Conservation (phyloP, 805 yeast species). For the Kuraishia molischiana region DNA sequence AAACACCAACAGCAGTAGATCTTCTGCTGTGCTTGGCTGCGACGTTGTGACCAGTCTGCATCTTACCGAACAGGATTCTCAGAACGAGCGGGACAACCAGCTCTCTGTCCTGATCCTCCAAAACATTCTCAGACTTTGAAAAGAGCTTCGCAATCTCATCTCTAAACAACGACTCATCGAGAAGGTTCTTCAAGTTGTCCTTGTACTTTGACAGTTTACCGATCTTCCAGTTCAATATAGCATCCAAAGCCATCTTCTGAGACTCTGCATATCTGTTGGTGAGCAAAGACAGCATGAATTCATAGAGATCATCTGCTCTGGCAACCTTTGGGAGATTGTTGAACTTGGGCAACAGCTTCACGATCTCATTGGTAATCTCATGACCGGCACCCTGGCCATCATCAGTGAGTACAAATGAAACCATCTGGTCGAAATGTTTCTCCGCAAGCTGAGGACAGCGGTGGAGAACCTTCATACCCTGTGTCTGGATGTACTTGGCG, state of each 20-base stretch:
- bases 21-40: constrained; percentile 68
- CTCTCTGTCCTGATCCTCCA: constrained; percentile 53
- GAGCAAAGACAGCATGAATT: constrained; percentile 43
- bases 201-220: constrained; percentile 53
- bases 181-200: constrained; percentile 61
- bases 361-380: constrained; percentile 27
- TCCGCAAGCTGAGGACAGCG: constrained; percentile 66
- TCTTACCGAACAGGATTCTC: constrained; percentile 79
- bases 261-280: constrained; percentile 50
- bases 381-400: constrained; percentile 10
- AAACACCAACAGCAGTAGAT: constrained; percentile 53
- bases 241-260: constrained; percentile 66
- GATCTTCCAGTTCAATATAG: constrained; percentile 55
- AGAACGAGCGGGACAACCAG: constrained; percentile 62
- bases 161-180: constrained; percentile 76
- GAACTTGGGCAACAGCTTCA: constrained; percentile 57
- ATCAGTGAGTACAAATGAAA: constrained; percentile 41
- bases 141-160: constrained; percentile 73
- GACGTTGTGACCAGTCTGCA: constrained; percentile 57
- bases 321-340: constrained; percentile 48
- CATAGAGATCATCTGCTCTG: constrained; percentile 42
- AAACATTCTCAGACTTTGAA: constrained; percentile 35
- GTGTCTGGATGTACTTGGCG: constrained; percentile 25
- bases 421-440: constrained; percentile 40
- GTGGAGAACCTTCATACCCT: constrained; percentile 46